phyloP scores from a whole-genome alignment of 2,329 filamentous ascomycete genomes.

The Dendryphion nanum region DNA sequence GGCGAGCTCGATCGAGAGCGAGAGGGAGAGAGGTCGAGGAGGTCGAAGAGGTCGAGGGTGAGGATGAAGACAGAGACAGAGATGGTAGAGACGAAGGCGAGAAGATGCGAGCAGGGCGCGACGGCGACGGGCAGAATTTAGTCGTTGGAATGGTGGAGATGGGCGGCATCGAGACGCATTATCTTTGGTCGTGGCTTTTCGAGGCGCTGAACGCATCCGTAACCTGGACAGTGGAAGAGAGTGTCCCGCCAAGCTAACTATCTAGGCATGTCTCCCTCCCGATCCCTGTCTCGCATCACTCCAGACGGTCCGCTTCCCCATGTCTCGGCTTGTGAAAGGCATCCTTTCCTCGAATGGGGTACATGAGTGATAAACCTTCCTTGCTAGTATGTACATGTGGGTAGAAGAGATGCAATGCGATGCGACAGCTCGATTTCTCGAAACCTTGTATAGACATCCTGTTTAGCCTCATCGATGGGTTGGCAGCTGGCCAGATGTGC shows the following conservation, averaged over 20 bases:
- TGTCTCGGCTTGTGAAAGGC: too few species aligned
- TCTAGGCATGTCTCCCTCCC: too few species aligned
- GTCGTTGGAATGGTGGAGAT: constrained; percentile 2
- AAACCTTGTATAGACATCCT: too few species aligned
- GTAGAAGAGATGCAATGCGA: too few species aligned
- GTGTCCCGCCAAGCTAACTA: constrained; percentile 1
- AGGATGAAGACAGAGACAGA: background rate
- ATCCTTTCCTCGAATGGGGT: too few species aligned
- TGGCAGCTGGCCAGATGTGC: too few species aligned
- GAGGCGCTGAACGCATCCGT: background rate
- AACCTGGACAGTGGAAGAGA: too few species aligned
- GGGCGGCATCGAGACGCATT: constrained; percentile 1
- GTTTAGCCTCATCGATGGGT: too few species aligned
- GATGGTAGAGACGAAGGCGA: background rate
- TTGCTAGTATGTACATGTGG: too few species aligned
- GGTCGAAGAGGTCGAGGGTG: background rate
- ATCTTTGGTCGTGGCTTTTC: constrained; percentile 1
- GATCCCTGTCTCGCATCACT: constrained; percentile 1
- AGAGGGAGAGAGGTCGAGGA: constrained; percentile 3
- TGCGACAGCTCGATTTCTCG: too few species aligned
- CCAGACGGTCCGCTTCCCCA: too few species aligned
- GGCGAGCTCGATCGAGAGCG: constrained; percentile 7
- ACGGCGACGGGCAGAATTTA: constrained; percentile 3
- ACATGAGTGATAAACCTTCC: too few species aligned
- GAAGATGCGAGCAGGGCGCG: background rate